phyloP scores from a whole-genome alignment of 495 filamentous ascomycete genomes.

The Neurospora sp. region DNA sequence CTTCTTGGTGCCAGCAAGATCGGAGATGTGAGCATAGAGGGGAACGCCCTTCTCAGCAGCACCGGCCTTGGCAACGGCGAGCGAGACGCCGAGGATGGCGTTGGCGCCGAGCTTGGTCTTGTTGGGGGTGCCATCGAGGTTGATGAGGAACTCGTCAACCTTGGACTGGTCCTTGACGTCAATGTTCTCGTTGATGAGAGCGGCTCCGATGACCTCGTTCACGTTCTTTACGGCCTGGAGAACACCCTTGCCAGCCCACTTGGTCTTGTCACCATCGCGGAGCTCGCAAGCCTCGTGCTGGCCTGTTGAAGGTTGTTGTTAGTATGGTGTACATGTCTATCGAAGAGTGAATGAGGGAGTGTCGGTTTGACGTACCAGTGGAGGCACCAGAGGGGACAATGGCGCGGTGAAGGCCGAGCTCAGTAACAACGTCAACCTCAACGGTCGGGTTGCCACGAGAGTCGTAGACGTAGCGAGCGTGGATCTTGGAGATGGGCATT shows the following conservation, averaged over 20 bases:
- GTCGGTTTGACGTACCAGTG: constrained; percentile 58
- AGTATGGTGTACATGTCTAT: background rate
- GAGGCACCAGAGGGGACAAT: constrained; percentile 98
- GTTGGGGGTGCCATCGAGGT: constrained; percentile 92
- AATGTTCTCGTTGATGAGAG: constrained; percentile 81
- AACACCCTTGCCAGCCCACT: constrained; percentile 96
- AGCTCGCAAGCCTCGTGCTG: constrained; percentile 98
- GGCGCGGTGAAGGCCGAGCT: constrained; percentile 93
- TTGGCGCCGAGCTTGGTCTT: constrained; percentile 98
- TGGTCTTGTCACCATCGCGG: constrained; percentile 94
- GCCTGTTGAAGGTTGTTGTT: constrained; percentile 41
- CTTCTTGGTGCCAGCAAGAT: constrained; percentile 99
- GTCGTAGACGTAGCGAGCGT: constrained; percentile 98
- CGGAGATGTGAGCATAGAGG: constrained; percentile 95
- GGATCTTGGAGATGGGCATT: constrained; percentile 97
- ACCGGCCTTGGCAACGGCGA: constrained; percentile 96
- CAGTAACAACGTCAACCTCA: constrained; percentile 87
- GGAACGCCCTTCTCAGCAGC: constrained; percentile 97
- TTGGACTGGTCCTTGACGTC: constrained; percentile 95
- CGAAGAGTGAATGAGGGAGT: background rate
- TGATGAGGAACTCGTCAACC: constrained; percentile 89
- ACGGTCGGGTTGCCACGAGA: constrained; percentile 97
- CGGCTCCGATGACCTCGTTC: constrained; percentile 86
- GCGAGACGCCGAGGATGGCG: constrained; percentile 91
- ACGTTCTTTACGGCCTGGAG: constrained; percentile 93